Evolutionary conservation across 768 basidiomycete species (phyloP), one percentile per base, ranked within the genome.

Genomic region (Imleria badia): DNA sequence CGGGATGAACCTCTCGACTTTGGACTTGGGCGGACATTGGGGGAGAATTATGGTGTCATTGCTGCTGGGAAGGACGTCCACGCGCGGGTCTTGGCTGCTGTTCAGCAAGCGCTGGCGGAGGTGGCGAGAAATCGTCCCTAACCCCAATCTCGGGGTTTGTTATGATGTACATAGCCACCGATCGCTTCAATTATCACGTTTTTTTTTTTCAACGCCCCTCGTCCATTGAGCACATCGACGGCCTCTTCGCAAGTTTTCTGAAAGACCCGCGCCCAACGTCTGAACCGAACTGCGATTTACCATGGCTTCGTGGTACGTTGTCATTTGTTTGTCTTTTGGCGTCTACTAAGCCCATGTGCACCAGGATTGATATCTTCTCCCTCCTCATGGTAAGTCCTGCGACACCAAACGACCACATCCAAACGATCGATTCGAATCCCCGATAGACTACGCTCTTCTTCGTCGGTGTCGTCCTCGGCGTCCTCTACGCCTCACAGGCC

Each of bases 21-120:
- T 71, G 87, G 91, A 0, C 76, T 89, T 2, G 96, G 96, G 3
- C 74, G 94, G 55, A 93, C 91, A 2, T 72, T 98, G 35, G 89
- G 87, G 2, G 84, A 83, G 63, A 98, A 98, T 69, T 86, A 81
- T 65, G 96, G 96, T 1, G 82, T 98, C 20, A 80, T 98, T 8
- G 95, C 91, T 31, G 85, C 89, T 17, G 85, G 86, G 10, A 85
- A 81, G 65, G 85, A 81, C 9, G 77, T 86, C 3, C 92, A 97
- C 60, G 64, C 75, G 0, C 75, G 76, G 29, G 86, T 94, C 2
- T 73, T 98, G 15, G 81, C 79, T 44, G 93, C 92, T 0, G 83
- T 98, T 6, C 81, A 84, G 70, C 74, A 78, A 59, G 88, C 86
- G 2, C 60, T 70, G 45, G 67, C 68, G 23, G 73, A 52, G 34